Evolutionary conservation across 768 basidiomycete genomes (phyloP), one percentile per base, ranked within the genome.

Genomic region (Kondoa malvinella): DNA sequence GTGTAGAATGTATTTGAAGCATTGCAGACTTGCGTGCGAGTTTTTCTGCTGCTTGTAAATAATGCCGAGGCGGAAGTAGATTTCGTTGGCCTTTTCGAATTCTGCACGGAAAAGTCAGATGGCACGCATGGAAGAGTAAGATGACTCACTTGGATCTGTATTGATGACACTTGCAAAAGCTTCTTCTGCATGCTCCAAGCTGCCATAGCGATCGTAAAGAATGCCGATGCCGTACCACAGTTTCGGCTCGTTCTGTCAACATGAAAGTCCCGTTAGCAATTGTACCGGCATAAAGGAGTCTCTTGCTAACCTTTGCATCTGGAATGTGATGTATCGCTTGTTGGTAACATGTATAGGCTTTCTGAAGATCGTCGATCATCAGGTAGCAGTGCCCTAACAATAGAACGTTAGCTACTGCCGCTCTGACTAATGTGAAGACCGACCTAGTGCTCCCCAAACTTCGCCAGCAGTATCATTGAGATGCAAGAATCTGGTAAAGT

Each of bases 211-310:
- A 80, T 99, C 95, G 74, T 99, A 97, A 34, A 97, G 85, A 67
- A 97, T 97, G 34, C 95, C 95, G 76, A 99, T 97, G 34, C 95
- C 95, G 76, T 97, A 99, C 95, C 95, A 99, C 8, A 99, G 81
- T 76, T 97, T 96, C 2, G 94, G 92, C 77, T 99, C 95, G 83
- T 97, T 86, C 64, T 64, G 58, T 71, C 59, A 50, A 57, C 64
- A 66, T 26, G 33, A 33, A 31, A 57, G 34, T 26, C 34, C n/a
- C n/a, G n/a, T 56, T 31, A 15, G 67, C 64, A n/a, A n/a, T n/a
- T n/a, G n/a, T n/a, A n/a, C n/a, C n/a, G n/a, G n/a, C n/a, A n/a
- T n/a, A n/a, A n/a, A n/a, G n/a, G n/a, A n/a, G n/a, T n/a, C n/a
- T n/a, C n/a, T n/a, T n/a, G 74, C 77, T 31, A 73, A 88, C 89